These are phyloP conservation scores for Polytrichum commune DNA, from an alignment of 225 moss, liverwort and hornwort species.

Conservation along the genomic window DNA sequence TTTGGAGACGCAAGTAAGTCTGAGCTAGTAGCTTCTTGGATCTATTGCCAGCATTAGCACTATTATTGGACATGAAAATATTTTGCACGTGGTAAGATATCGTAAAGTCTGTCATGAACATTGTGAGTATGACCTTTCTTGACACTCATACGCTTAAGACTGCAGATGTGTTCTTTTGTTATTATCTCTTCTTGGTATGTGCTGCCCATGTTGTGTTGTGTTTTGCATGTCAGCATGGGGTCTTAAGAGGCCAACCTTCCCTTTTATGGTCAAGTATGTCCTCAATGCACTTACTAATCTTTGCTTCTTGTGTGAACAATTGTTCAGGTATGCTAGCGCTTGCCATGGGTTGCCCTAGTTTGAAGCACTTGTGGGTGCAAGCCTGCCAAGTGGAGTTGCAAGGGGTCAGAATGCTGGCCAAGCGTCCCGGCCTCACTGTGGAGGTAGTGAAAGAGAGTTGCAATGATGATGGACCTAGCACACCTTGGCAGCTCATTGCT, in stretches of 20 bases:
- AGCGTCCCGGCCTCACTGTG: constrained; percentile 28
- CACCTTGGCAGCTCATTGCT: constrained; percentile 58
- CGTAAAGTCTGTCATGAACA: too few species aligned
- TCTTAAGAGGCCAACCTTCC: too few species aligned
- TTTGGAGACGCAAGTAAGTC: constrained; percentile 53
- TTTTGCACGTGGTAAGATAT: too few species aligned
- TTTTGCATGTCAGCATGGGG: too few species aligned
- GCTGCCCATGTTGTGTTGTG: too few species aligned
- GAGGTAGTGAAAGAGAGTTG: constrained; percentile 55
- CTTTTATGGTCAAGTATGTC: too few species aligned
- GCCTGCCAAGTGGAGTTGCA: constrained; percentile 52
- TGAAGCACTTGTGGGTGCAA: constrained; percentile 63
- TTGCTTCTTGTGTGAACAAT: background rate
- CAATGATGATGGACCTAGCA: constrained; percentile 17
- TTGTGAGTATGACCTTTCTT: too few species aligned
- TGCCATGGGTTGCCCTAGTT: constrained; percentile 30
- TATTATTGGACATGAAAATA: background rate
- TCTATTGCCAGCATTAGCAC: background rate
- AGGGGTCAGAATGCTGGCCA: constrained; percentile 46
- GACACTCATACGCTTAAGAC: too few species aligned
- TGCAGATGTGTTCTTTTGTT: too few species aligned
- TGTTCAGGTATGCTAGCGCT: constrained; percentile 55
- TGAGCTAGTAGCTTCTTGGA: background rate
- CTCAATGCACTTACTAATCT: too few species aligned
- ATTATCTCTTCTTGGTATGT: too few species aligned